Conservation (phyloP, 2,329 filamentous ascomycete genomes). For the Neurospora sp. region DNA sequence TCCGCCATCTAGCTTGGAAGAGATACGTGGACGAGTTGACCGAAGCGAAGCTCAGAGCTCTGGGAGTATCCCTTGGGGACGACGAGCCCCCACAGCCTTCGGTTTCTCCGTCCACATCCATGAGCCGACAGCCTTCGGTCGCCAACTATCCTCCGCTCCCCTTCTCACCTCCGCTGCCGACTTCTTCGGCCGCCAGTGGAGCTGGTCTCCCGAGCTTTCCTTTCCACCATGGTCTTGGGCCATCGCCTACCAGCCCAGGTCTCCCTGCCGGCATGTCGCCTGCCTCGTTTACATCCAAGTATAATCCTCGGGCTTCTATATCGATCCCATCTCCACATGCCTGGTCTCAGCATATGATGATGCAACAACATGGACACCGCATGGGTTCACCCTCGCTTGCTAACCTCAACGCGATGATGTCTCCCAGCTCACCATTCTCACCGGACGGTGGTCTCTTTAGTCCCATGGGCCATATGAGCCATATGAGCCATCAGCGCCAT, state of each 20-base stretch:
- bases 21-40: conserved; percentile 72
- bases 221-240: conserved; percentile 28
- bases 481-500: conserved; percentile 43
- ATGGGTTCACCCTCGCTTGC: conserved; percentile 55
- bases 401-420: conserved; percentile 45
- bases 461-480: conserved; percentile 12
- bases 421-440: conserved; percentile 54
- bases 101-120: conserved; percentile 54
- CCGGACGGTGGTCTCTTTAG: conserved; percentile 33
- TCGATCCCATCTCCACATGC: conserved; percentile 52
- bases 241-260: conserved; percentile 47
- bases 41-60: conserved; percentile 83
- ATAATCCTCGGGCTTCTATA: conserved; percentile 63
- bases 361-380: conserved; percentile 42
- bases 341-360: conserved; percentile 47
- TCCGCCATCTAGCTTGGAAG: conserved; percentile 43
- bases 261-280: conserved; percentile 62
- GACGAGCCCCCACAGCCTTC: conserved; percentile 56
- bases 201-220: conserved; percentile 45
- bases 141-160: conserved; percentile 62
- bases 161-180: conserved; percentile 75
- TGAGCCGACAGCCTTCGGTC: conserved; percentile 60
- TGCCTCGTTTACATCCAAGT: conserved; percentile 55
- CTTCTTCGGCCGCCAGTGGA: conserved; percentile 67
- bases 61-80: conserved; percentile 74